A percentile compares a stretch with the other conserved stretches of the same genome.
Conservation (phyloP, 1,139 yeast genomes). For the Geotrichum macrosporum region DNA sequence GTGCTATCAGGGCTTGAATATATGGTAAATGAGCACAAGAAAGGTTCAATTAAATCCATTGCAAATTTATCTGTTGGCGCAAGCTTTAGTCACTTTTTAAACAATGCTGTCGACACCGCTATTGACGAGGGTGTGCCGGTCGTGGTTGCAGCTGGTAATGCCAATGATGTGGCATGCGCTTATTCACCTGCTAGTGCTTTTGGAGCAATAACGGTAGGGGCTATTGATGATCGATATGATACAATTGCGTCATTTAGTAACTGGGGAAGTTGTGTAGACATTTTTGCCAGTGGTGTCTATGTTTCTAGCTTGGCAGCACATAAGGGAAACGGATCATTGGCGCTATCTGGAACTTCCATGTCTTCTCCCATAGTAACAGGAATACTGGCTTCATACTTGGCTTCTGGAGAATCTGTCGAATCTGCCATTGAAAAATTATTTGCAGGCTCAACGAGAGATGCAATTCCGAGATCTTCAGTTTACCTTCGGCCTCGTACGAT, state of each 20-base stretch:
- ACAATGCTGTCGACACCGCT: constrained; percentile 73
- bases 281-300: constrained; percentile 77
- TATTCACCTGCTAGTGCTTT: constrained; percentile 77
- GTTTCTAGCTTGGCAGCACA: constrained; percentile 40
- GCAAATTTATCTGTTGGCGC: constrained; percentile 82
- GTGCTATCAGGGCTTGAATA: constrained; percentile 75
- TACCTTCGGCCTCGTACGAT: constrained; percentile 46
- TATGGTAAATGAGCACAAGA: constrained; percentile 57
- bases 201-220: constrained; percentile 80
- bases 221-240: constrained; percentile 72
- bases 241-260: constrained; percentile 72
- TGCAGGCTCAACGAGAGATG: constrained; percentile 36
- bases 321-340: constrained; percentile 29
- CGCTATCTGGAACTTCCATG: constrained; percentile 86
- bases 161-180: constrained; percentile 69
- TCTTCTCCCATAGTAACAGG: constrained; percentile 83
- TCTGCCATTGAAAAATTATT: constrained; percentile 30
- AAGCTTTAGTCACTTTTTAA: constrained; percentile 57
- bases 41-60: constrained; percentile 52
- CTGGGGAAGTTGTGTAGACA: constrained; percentile 85
- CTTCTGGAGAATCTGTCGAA: constrained; percentile 48
- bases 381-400: constrained; percentile 57
- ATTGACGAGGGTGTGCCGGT: constrained; percentile 65
- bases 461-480: constrained; percentile 38
- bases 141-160: constrained; percentile 88